Evolutionary conservation across 2,329 filamentous ascomycete genomes (phyloP).

Genomic region (Beauveria brongniartii): DNA sequence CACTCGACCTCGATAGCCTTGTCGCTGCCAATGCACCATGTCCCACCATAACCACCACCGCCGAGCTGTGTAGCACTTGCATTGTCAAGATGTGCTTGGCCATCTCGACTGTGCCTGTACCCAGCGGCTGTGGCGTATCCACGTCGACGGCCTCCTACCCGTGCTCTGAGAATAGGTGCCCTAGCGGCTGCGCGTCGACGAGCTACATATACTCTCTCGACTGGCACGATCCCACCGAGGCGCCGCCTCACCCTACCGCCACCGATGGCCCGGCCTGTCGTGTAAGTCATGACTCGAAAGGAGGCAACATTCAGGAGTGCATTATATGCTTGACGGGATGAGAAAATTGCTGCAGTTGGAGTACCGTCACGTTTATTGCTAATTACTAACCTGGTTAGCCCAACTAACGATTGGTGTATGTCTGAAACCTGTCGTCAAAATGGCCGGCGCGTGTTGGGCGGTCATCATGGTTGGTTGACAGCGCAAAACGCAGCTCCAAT

Average conservation of each 20-base stretch:
- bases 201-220: conserved; percentile 16
- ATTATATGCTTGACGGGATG: too few species aligned
- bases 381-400: not conserved
- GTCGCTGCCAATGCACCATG: conserved; percentile 16
- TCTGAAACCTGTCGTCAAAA: not conserved
- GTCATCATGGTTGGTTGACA: not conserved
- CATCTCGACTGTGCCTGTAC: conserved; percentile 24
- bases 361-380: too few species aligned
- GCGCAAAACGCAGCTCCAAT: not conserved
- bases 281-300: not conserved
- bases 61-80: conserved; percentile 26
- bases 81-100: conserved; percentile 22
- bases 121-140: conserved; percentile 21
- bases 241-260: conserved; percentile 6
- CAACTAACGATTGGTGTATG: not conserved
- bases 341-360: too few species aligned
- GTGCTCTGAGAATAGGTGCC: conserved; percentile 17
- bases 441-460: not conserved
- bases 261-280: conserved; percentile 1
- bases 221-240: not conserved
- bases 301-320: too few species aligned
- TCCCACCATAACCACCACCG: conserved; percentile 26
- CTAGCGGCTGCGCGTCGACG: conserved; percentile 18
- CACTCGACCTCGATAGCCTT: not conserved
- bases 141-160: conserved; percentile 21